Base-by-base conservation (phyloP, 129 eudicot genomes). In the Ambrosia trifida region DNA sequence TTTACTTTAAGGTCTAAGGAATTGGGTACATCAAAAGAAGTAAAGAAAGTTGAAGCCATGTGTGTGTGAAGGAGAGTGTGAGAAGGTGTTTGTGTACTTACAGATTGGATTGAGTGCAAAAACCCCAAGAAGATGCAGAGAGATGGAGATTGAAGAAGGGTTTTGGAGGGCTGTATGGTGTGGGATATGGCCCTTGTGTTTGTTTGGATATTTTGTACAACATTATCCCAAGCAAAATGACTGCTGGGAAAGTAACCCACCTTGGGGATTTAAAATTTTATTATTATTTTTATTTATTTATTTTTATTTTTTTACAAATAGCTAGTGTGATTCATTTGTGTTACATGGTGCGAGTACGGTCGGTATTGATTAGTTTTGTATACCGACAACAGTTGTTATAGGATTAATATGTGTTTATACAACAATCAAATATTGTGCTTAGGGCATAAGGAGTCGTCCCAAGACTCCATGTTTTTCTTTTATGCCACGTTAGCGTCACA, bases 1-100 rank as follows among this genome's bases (percentile, higher is more conserved):
- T 82, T 82, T 58, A 83, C 53, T 68, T 82, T 82, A 50, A 83
- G 53, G 69, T 78, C 82, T 52, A 78, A 67, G 33, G 89, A 33
- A 36, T 74, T 64, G 66, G 79, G 51, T 56, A 77, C 64, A 74
- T 85, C 81, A 52, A 85, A 51, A 53, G 87, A 61, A 66, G 81
- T 73, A 43, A 80, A 83, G 79, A 79, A 72, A 76, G 92, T 70
- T 2, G 88, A 63, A 78, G 88, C 81, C 92, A 86, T 36, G 50
- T 64, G 31, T 32, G 12, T 62, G 67, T 75, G 50, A 10, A 2
- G 63, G 18, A 44, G 64, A 64, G 46, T 36, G 31, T 53, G 10
- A 52, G 7, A 72, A 33, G 14, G 51, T 30, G 49, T 64, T 1
- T 24, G 60, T 40, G 64, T 10, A 76, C 71, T 76, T 70, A 69